These are phyloP conservation scores for Entomophthora muscae DNA, from an alignment of 371 early-diverging fungal species.

Conservation along the genomic window DNA sequence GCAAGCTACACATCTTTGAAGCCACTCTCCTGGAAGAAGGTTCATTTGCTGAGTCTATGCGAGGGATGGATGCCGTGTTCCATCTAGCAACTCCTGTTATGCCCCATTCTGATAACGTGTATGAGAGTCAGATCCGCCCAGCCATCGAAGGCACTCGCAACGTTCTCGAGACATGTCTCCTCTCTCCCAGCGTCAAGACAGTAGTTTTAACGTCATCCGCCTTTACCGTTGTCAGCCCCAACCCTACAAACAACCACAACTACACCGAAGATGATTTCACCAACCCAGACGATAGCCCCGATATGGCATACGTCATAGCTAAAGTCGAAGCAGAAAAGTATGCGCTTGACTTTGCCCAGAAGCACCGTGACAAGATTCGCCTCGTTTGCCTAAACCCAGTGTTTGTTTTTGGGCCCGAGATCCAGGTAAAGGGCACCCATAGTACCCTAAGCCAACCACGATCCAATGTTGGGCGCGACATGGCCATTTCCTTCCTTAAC, in stretches of 20 bases:
- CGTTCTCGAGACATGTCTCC: background rate
- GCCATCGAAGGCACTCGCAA: background rate
- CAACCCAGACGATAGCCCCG: no score
- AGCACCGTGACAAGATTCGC: background rate
- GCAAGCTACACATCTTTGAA: slow-evolving; percentile 1
- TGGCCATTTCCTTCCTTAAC: background rate
- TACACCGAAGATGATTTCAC: background rate
- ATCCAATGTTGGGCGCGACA: background rate
- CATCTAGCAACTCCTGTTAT: slow-evolving; percentile 5
- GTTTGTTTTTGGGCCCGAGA: background rate
- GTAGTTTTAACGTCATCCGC: background rate
- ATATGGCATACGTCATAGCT: background rate
- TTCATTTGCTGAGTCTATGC: background rate
- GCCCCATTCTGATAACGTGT: background rate
- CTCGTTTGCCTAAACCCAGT: background rate
- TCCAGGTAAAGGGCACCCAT: background rate
- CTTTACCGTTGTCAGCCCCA: background rate
- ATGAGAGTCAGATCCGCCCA: background rate
- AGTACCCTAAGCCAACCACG: no score
- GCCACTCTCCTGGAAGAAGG: background rate
- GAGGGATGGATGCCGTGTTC: background rate
- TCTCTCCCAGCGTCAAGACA: background rate
- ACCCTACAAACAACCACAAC: background rate
- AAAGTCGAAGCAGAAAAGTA: background rate
- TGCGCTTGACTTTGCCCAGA: background rate